phyloP scores from a whole-genome alignment of 495 filamentous ascomycete genomes.

The Penicillium dipodomyicola region DNA sequence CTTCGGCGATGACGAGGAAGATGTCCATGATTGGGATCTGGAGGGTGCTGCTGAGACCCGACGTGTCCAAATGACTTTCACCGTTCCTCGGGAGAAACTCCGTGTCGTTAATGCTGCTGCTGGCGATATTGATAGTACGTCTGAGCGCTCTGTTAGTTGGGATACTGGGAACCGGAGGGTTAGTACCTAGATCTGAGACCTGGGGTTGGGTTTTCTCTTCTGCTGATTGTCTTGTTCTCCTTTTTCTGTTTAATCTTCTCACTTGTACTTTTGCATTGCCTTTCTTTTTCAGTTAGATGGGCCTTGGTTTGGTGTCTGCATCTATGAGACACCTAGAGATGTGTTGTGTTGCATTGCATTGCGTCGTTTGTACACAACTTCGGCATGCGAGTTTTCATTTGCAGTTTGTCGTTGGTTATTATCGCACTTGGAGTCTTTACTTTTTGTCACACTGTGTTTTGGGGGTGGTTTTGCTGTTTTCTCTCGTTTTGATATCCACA shows the following conservation, averaged over 20 bases:
- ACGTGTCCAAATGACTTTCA: conserved; percentile 91
- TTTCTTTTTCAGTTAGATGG: neutral
- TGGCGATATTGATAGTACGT: conserved; percentile 35
- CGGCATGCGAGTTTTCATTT: neutral
- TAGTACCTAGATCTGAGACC: neutral
- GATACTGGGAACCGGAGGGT: conserved; percentile 24
- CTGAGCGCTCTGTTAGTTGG: conserved; percentile 31
- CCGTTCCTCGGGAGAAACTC: conserved; percentile 78
- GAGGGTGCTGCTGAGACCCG: conserved; percentile 76
- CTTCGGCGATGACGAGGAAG: conserved; percentile 47
- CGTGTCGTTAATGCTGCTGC: conserved; percentile 74
- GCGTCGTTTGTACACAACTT: neutral
- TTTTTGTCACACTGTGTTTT: neutral
- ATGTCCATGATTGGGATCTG: conserved; percentile 83
- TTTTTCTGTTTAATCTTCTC: conserved; percentile 1
- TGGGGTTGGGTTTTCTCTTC: neutral
- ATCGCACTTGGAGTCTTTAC: neutral
- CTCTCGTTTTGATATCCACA: conserved; percentile 9
- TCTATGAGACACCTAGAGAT: neutral
- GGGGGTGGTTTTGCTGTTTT: conserved; percentile 4
- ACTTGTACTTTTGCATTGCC: conserved; percentile 8
- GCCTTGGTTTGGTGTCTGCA: neutral
- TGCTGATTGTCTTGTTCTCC: neutral
- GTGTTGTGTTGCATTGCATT: neutral
- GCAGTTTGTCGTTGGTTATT: neutral